phyloP scores from a whole-genome alignment of 31 red algal species.

The Porphyra umbilicalis region DNA sequence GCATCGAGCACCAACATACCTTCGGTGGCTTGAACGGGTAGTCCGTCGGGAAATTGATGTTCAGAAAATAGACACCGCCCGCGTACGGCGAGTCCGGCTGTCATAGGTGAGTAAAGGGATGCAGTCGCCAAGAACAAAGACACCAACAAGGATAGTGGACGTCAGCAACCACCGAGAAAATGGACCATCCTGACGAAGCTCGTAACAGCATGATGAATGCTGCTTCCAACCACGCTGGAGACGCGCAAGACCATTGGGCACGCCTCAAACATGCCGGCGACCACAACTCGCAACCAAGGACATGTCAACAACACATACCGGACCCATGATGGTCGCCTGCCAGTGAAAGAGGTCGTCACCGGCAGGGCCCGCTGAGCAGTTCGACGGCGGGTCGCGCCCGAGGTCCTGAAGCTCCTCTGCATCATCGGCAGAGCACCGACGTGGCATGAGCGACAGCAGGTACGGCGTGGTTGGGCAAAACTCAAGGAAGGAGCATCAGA shows the following conservation, averaged over 20 bases:
- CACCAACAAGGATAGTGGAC: background rate
- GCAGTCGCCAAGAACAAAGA: background rate
- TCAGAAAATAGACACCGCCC: constrained; percentile 94
- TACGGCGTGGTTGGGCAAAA: too few species aligned
- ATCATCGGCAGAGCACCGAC: too few species aligned
- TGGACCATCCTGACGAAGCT: too few species aligned
- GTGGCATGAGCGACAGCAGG: too few species aligned
- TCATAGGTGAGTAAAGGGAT: background rate
- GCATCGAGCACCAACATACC: constrained; percentile 13
- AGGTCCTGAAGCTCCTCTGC: constrained; percentile 87
- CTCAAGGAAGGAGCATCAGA: too few species aligned
- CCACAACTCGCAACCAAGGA: too few species aligned
- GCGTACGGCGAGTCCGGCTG: constrained; percentile 93
- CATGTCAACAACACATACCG: constrained; percentile 37
- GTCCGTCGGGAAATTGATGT: constrained; percentile 96
- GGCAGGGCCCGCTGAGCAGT: constrained; percentile 92
- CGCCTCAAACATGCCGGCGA: too few species aligned
- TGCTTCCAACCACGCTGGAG: too few species aligned
- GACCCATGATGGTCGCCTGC: constrained; percentile 99
- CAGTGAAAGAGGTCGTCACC: constrained; percentile 98
- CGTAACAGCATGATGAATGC: too few species aligned
- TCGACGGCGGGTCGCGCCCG: constrained; percentile 96
- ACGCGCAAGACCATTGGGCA: too few species aligned
- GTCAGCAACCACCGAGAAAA: background rate
- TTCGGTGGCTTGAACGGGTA: constrained; percentile 99